Evolutionary conservation across 768 basidiomycete species (phyloP), one percentile per base, ranked within the genome.

Genomic region (Nidula microcarpa): DNA sequence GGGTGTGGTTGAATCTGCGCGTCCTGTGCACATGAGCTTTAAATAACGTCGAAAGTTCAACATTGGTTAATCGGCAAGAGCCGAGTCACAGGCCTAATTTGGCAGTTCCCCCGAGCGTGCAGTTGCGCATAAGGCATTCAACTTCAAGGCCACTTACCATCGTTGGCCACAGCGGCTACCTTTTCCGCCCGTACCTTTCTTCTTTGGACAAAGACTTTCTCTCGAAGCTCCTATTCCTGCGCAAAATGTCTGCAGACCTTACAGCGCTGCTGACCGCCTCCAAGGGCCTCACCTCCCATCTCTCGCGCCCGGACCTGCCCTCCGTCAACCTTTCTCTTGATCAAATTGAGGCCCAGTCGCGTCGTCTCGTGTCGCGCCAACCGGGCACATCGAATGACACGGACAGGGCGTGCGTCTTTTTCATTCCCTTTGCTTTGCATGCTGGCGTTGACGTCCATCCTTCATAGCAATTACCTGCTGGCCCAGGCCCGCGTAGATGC

Each of bases 401-500:
- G 6, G 85, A 86, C 64, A 81, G 86, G 76, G 89, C 86, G 90
- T 89, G 68, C 55, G 87, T 70, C 9, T 50, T 52, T 13, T 5
- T 45, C 18, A 32, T 46, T 18, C 52, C 32, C 41, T 52, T 36
- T 14, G 46, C 47, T 57, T 13, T 52, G 37, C 14, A 43, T 3
- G 33, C 43, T 50, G 4, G 10, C n/a, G 44, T 39, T 54, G 14
- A 55, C 44, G 51, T 9, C 55, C 47, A 11, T 55, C 16, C 33
- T 33, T 33, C 32, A 33, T 60, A 94, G 92, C 6, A 93, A 91
- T 65, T 97, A 94, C 67, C 78, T 99, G 0, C 84, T 99, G 30
- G 95, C 96, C 1, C 91, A 94, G 59, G 94, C 92, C 0, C 91
- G 92, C 55, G 89, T 99, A 56, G 94, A 99, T 70, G 90, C 91